Base-by-base conservation (phyloP, 768 basidiomycete species). In the Mycena albidolilacea region DNA sequence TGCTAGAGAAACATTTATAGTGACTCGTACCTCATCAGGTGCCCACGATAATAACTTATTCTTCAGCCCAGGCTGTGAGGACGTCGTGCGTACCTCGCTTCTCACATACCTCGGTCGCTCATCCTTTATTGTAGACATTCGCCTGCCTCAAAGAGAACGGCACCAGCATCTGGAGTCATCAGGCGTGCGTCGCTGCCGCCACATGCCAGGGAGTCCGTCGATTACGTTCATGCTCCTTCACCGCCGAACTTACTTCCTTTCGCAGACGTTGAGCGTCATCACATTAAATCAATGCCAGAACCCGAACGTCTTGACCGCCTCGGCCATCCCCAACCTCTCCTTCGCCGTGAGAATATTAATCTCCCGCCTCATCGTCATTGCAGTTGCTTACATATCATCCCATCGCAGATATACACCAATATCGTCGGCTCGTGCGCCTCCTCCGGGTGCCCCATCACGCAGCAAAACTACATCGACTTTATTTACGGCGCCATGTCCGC, bases 391-490 rank as follows among this genome's bases (percentile, higher is more conserved):
- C 23, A 30, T 7, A 35, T 11, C n/a, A n/a, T n/a, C n/a, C n/a
- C n/a, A 10, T 55, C 7, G 8, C 19, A 60, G 59, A 41, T 60
- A 38, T 60, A 60, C 39, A 30, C 8, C 38, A 60, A 21, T 39
- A 60, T 60, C 2, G 59, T 60, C n/a, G 59, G 59, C 38, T 19
- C 59, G 14, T 39, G 38, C n/a, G 17, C 39, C 1, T 7, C 39
- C 38, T 3, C 35, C 58, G 38, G 38, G 2, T 76, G 77, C 62
- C 75, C 75, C 35, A 76, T 78, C 46, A 76, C 77, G 17, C 63
- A 75, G 64, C 77, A 78, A 58, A 78, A 78, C 63, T 78, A 68
- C 58, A 72, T 77, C 61, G 77, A 78, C 67, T 74, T 77, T 44
- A 41, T 78, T 46, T 77, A 77, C 66, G 73, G 76, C 12, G 19